Conservation (phyloP, 1,284 basidiomycete genomes). For the Clitocybe nebularis region DNA sequence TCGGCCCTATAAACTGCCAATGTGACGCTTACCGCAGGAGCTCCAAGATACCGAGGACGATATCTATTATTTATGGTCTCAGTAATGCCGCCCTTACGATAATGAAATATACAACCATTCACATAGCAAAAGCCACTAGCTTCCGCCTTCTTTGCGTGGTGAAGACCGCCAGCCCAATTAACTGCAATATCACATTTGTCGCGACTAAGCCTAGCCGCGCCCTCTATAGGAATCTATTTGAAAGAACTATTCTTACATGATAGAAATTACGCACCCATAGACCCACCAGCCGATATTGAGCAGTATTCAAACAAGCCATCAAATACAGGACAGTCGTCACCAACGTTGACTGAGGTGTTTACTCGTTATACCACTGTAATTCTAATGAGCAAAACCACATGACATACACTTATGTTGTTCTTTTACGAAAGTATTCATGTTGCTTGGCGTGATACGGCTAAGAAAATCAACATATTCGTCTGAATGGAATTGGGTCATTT, state of each 20-base stretch:
- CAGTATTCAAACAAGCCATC: slow-evolving; percentile 55
- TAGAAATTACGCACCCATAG: slow-evolving; percentile 81
- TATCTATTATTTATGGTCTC: slow-evolving; percentile 77
- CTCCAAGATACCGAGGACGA: slow-evolving; percentile 96
- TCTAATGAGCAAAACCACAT: slow-evolving; percentile 9
- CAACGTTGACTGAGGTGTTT: slow-evolving; percentile 20
- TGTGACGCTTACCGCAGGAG: slow-evolving; percentile 63
- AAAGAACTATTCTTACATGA: slow-evolving; percentile 3
- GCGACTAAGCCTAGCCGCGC: slow-evolving; percentile 89
- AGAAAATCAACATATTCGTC: slow-evolving; percentile 98
- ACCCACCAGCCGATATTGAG: slow-evolving; percentile 96
- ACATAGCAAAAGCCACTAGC: slow-evolving; percentile 99
- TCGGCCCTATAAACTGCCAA: not conserved
- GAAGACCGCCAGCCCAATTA: slow-evolving; percentile 97
- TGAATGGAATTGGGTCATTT: slow-evolving; percentile 96
- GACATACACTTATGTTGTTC: slow-evolving; percentile 95
- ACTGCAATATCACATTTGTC: slow-evolving; percentile 99
- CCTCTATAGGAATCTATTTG: slow-evolving; percentile 61
- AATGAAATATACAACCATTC: too few species aligned
- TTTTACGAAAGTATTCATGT: slow-evolving; percentile 85
- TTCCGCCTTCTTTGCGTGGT: slow-evolving; percentile 98
- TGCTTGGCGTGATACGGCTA: slow-evolving; percentile 79
- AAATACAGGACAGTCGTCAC: slow-evolving; percentile 9
- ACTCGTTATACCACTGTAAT: not conserved
- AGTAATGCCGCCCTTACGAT: too few species aligned